Percentiles rank a stretch among this genome's conserved stretches.
Conservation (phyloP, 345 rosid species). For the Balakata baccata region DNA sequence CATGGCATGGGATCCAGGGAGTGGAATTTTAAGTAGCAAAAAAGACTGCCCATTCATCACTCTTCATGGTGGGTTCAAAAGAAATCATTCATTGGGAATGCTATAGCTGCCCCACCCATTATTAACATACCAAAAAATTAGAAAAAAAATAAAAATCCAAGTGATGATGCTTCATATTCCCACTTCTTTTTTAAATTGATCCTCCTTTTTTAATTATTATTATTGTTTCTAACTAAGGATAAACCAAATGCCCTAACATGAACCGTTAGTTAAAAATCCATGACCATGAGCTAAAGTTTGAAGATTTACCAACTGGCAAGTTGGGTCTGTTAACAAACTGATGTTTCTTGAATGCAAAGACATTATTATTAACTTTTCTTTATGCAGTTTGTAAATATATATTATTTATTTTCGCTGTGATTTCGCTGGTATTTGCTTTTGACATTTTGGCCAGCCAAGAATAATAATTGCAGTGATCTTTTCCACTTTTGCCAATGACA, state of each 20-base stretch:
- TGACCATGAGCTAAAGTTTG: neutral
- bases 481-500: conserved; percentile 20
- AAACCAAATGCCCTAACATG: too few relatives aligned
- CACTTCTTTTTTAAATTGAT: too few relatives aligned
- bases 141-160: neutral
- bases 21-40: conserved; percentile 18
- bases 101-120: conserved; percentile 35
- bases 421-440: conserved; percentile 33
- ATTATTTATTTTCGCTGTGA: neutral
- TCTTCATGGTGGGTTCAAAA: conserved; percentile 35
- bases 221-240: conserved; percentile 1
- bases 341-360: too few relatives aligned
- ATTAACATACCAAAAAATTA: neutral
- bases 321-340: conserved; percentile 29
- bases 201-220: conserved; percentile 10
- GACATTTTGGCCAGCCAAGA: conserved; percentile 30
- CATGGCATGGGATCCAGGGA: conserved; percentile 6
- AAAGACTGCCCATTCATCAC: conserved; percentile 20
- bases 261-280: too few relatives aligned
- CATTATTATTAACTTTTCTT: too few relatives aligned
- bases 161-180: too few relatives aligned
- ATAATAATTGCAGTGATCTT: conserved; percentile 35
- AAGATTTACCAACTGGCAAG: conserved; percentile 13
- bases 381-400: neutral
- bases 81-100: conserved; percentile 30